These are phyloP conservation scores for Microbotryum saponariae DNA, from an alignment of 1,284 basidiomycete genomes.

Conservation along the genomic window DNA sequence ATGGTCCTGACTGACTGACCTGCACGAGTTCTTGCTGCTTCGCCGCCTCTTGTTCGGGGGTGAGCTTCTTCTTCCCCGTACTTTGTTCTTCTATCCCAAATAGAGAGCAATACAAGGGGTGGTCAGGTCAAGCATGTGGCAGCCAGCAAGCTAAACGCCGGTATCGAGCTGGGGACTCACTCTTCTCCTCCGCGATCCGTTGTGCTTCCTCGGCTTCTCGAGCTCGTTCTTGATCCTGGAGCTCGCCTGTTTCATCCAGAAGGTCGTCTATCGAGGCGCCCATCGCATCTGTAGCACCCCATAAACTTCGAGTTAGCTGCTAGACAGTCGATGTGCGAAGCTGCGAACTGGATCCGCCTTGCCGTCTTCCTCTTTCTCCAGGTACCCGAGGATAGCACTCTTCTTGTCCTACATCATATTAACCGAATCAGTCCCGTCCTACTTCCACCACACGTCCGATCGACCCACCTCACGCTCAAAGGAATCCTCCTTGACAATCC, in stretches of 20 bases:
- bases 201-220: slow-evolving; percentile 10
- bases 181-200: slow-evolving; percentile 4
- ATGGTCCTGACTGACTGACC: slow-evolving; percentile 1
- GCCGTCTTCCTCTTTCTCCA: slow-evolving; percentile 28
- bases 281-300: slow-evolving; percentile 4
- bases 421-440: neutral
- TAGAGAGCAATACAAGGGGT: neutral
- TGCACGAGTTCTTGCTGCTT: slow-evolving; percentile 19
- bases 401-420: slow-evolving; percentile 21
- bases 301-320: neutral
- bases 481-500: slow-evolving; percentile 22
- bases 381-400: slow-evolving; percentile 25
- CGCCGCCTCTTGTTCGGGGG: slow-evolving; percentile 20
- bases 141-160: neutral
- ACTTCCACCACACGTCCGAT: too few relatives aligned
- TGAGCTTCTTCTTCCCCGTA: slow-evolving; percentile 6
- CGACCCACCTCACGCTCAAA: slow-evolving; percentile 22
- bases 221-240: slow-evolving; percentile 6
- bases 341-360: neutral
- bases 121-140: too few relatives aligned
- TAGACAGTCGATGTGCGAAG: neutral
- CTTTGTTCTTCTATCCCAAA: neutral
- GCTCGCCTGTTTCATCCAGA: slow-evolving; percentile 9
- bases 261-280: slow-evolving; percentile 11
- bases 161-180: neutral